These are phyloP conservation scores for Colletotrichum euphorbiae DNA, from an alignment of 2,329 filamentous ascomycete genomes.

Conservation along the genomic window DNA sequence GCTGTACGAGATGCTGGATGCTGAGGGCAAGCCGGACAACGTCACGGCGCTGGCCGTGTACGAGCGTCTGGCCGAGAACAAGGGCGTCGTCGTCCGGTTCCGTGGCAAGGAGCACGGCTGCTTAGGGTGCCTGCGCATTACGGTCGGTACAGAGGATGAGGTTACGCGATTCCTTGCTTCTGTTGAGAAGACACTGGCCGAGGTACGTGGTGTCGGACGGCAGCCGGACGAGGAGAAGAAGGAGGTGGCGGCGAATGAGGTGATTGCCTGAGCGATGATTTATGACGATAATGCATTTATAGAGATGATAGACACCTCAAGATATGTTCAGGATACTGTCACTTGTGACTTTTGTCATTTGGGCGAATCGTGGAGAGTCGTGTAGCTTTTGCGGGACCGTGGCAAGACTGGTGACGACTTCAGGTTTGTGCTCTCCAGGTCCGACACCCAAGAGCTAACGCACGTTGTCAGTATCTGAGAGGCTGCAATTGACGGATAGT, in stretches of 20 bases:
- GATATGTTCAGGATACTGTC: neutral
- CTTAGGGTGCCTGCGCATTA: conserved; percentile 88
- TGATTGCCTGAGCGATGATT: conserved; percentile 49
- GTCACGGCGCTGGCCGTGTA: conserved; percentile 82
- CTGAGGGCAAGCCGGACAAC: conserved; percentile 81
- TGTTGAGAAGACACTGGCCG: conserved; percentile 63
- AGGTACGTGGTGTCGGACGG: conserved; percentile 53
- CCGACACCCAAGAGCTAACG: too few relatives aligned
- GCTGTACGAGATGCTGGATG: conserved; percentile 87
- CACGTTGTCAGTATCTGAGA: too few relatives aligned
- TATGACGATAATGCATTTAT: conserved; percentile 16
- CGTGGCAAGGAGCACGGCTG: conserved; percentile 93
- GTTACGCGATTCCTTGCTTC: conserved; percentile 82
- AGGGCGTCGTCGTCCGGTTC: conserved; percentile 93
- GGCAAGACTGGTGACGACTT: too few relatives aligned
- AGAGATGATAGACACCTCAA: conserved; percentile 26
- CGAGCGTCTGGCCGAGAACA: conserved; percentile 83
- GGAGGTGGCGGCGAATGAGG: conserved; percentile 50
- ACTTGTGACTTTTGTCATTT: too few relatives aligned
- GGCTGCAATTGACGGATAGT: too few relatives aligned
- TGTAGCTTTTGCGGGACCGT: too few relatives aligned
- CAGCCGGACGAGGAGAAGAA: conserved; percentile 50
- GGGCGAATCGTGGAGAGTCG: too few relatives aligned
- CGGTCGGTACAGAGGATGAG: conserved; percentile 89
- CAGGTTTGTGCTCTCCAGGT: too few relatives aligned